A percentile compares a stretch with the other conserved stretches of the same genome.
These are phyloP conservation scores for Venturia pyrina DNA, from an alignment of 2,329 filamentous ascomycete species.

Conservation along the genomic window DNA sequence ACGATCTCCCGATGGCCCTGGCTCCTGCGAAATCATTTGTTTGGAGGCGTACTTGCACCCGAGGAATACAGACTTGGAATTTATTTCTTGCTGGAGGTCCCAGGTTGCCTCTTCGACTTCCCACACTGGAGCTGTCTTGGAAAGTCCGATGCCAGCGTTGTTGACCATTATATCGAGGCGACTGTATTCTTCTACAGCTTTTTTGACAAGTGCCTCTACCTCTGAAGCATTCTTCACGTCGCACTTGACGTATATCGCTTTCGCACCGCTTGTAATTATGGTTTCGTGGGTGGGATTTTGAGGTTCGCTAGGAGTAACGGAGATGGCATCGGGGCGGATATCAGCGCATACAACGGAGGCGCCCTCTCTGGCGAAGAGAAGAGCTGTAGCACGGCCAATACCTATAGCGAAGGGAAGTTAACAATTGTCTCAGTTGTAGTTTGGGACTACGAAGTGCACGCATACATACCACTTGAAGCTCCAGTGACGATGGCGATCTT, in stretches of 20 bases:
- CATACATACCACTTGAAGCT: background rate
- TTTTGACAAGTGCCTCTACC: conserved; percentile 17
- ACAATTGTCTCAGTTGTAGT: background rate
- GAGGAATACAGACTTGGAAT: conserved; percentile 30
- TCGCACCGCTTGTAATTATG: conserved; percentile 21
- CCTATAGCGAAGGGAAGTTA: background rate
- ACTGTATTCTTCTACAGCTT: conserved; percentile 16
- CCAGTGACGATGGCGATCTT: background rate
- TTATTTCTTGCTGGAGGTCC: conserved; percentile 31
- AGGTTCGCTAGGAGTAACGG: conserved; percentile 14
- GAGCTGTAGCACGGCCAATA: background rate
- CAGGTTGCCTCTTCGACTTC: conserved; percentile 35
- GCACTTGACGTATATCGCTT: conserved; percentile 27
- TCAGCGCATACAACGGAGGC: conserved; percentile 24
- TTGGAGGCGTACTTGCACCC: conserved; percentile 36
- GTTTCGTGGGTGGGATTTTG: conserved; percentile 24
- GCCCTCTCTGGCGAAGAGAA: conserved; percentile 23
- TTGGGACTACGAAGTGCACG: background rate
- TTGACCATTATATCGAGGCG: conserved; percentile 25
- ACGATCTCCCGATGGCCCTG: conserved; percentile 28
- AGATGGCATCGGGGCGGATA: conserved; percentile 17
- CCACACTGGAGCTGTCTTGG: conserved; percentile 25
- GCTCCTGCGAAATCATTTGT: conserved; percentile 42
- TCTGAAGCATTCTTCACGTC: conserved; percentile 21
- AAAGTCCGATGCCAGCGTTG: conserved; percentile 36